phyloP scores from a whole-genome alignment of 1,284 basidiomycete species.

The Ustilago esculenta region DNA sequence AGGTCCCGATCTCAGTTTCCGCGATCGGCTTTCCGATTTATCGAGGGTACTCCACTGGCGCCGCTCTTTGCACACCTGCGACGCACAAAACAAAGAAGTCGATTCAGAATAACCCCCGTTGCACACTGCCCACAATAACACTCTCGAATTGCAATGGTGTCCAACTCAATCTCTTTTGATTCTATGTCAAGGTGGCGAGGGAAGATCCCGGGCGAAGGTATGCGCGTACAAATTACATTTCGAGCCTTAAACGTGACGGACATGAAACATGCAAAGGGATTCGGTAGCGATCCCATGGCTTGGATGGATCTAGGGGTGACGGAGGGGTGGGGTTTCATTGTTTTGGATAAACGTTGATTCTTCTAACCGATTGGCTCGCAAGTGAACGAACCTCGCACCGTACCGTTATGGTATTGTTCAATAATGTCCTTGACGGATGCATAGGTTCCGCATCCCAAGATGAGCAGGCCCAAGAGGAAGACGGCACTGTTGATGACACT shows the following conservation, averaged over 20 bases:
- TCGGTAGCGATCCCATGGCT: background rate
- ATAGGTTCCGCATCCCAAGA: conserved; percentile 52
- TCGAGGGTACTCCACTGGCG: no score
- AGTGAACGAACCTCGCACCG: conserved; percentile 40
- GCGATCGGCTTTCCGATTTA: background rate
- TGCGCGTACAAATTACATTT: conserved; percentile 24
- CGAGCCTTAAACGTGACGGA: background rate
- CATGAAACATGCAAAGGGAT: conserved; percentile 3
- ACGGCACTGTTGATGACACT: conserved; percentile 38
- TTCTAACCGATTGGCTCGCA: conserved; percentile 32
- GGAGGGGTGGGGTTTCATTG: no score
- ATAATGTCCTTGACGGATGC: conserved; percentile 41
- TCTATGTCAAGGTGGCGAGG: background rate
- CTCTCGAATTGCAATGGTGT: background rate
- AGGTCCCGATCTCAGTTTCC: background rate
- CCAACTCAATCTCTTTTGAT: no score
- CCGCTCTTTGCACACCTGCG: no score
- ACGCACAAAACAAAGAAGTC: background rate
- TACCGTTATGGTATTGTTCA: conserved; percentile 24
- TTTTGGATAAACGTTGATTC: no score
- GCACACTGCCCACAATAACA: no score
- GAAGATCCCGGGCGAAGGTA: conserved; percentile 2
- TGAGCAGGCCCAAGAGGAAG: conserved; percentile 48
- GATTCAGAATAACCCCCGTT: no score
- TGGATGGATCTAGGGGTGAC: background rate